phyloP scores from a whole-genome alignment of 176 grass and related monocot genomes.

The Aechmea fasciata region DNA sequence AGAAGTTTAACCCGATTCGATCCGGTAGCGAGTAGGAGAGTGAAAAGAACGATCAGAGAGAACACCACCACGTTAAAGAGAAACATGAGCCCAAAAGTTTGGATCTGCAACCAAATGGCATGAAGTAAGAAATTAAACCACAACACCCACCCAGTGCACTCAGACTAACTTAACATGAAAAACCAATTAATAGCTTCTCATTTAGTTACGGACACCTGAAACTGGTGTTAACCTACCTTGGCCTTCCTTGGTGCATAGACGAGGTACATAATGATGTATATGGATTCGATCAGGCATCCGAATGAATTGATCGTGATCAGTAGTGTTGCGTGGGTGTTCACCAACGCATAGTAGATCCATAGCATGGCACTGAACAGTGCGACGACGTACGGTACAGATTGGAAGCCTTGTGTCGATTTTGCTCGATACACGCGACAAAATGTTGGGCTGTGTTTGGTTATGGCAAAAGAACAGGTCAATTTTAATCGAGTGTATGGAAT shows the following conservation, averaged over 20 bases:
- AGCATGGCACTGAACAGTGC: slow-evolving; percentile 81
- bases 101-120: slow-evolving; percentile 19
- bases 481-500: not conserved
- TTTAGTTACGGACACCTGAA: not conserved
- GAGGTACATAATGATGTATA: slow-evolving; percentile 62
- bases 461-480: not conserved
- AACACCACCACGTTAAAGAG: slow-evolving; percentile 67
- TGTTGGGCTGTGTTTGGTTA: slow-evolving; percentile 44
- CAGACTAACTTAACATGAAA: no score
- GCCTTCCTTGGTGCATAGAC: slow-evolving; percentile 51
- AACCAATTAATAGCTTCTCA: no score
- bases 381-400: slow-evolving; percentile 75
- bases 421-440: slow-evolving; percentile 76
- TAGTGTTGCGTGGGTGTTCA: slow-evolving; percentile 56
- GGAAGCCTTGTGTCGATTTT: slow-evolving; percentile 88
- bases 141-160: no score
- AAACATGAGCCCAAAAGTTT: slow-evolving; percentile 37
- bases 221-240: slow-evolving; percentile 11
- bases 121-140: not conserved
- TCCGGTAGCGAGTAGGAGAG: slow-evolving; percentile 27
- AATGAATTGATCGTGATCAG: slow-evolving; percentile 72
- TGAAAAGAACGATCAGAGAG: slow-evolving; percentile 37
- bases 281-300: slow-evolving; percentile 50
- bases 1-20: slow-evolving; percentile 44
- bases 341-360: slow-evolving; percentile 76